These are phyloP conservation scores for Hericium erinaceus DNA, from an alignment of 768 basidiomycete genomes.

Conservation along the genomic window DNA sequence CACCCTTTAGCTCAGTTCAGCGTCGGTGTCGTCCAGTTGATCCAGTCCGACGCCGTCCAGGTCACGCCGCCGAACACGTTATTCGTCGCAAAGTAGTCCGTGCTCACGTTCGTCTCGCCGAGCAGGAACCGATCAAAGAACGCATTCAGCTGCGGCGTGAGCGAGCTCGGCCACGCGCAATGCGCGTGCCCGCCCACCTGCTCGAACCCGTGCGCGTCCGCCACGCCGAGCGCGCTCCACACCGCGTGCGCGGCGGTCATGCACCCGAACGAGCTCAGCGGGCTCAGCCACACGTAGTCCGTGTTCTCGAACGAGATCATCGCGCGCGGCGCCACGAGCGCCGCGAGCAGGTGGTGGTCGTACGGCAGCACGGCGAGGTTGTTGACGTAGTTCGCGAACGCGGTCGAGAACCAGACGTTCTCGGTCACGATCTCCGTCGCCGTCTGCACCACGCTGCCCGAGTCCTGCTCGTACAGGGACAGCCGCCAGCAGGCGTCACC, in stretches of 20 bases:
- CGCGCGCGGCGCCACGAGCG: constrained; percentile 45
- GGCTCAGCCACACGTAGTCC: constrained; percentile 46
- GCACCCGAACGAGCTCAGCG: constrained; percentile 40
- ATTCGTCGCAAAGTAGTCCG: constrained; percentile 37
- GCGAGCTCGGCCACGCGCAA: constrained; percentile 42
- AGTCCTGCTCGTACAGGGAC: constrained; percentile 35
- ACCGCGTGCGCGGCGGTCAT: constrained; percentile 41
- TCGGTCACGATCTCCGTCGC: constrained; percentile 50
- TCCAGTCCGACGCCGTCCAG: constrained; percentile 33
- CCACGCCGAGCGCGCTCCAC: constrained; percentile 40
- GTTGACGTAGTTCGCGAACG: constrained; percentile 39
- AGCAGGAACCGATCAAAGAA: constrained; percentile 50
- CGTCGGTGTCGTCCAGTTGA: constrained; percentile 41
- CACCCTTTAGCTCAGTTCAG: constrained; percentile 20
- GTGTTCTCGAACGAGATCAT: constrained; percentile 48
- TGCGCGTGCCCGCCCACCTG: constrained; percentile 47
- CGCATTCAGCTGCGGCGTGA: constrained; percentile 37
- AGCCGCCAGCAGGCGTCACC: constrained; percentile 54
- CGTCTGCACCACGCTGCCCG: constrained; percentile 40
- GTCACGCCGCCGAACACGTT: constrained; percentile 28
- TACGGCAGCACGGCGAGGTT: constrained; percentile 38
- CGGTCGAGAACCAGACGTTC: constrained; percentile 53
- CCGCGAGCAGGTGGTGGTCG: constrained; percentile 52
- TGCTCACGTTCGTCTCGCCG: constrained; percentile 33
- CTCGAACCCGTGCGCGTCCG: constrained; percentile 41